A percentile compares a stretch with the other conserved stretches of the same genome.
These are phyloP conservation scores for Hypoxylon lienhwacheense DNA, from an alignment of 495 filamentous ascomycete species.

Conservation along the genomic window DNA sequence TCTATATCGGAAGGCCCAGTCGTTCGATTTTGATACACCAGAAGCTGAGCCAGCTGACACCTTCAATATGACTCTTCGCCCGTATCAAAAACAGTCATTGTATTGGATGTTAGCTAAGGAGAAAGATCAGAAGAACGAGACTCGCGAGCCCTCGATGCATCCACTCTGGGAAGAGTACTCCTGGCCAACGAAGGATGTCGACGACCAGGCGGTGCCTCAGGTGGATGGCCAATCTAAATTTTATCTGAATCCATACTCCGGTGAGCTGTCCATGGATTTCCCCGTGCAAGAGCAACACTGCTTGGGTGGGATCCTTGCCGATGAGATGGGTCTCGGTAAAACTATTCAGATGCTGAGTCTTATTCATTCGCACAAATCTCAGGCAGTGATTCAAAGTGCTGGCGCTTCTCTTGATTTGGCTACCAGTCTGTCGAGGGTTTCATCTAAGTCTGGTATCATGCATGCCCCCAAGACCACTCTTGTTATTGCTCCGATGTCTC, in stretches of 20 bases:
- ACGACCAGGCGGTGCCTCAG: constrained; percentile 70
- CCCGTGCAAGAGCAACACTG: constrained; percentile 93
- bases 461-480: constrained; percentile 86
- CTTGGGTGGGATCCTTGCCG: constrained; percentile 88
- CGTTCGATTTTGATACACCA: constrained; percentile 92
- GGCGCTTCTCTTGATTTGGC: constrained; percentile 37
- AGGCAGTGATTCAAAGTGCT: constrained; percentile 42
- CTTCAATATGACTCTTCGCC: constrained; percentile 81
- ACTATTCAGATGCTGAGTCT: constrained; percentile 97
- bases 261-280: constrained; percentile 90
- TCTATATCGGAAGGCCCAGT: constrained; percentile 93
- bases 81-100: constrained; percentile 93
- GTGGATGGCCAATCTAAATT: constrained; percentile 69
- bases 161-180: constrained; percentile 94
- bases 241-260: constrained; percentile 96
- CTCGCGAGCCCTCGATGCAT: constrained; percentile 80
- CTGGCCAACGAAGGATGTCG: constrained; percentile 86
- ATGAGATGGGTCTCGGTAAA: constrained; percentile 91
- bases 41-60: constrained; percentile 77
- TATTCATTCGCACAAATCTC: constrained; percentile 79
- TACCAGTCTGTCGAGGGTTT: constrained; percentile 39
- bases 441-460: constrained; percentile 55
- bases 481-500: constrained; percentile 91
- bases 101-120: constrained; percentile 97
- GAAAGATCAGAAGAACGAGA: constrained; percentile 66